Evolutionary conservation across 2,329 filamentous ascomycete species (phyloP).

Genomic region (Exserohilum rostratum): DNA sequence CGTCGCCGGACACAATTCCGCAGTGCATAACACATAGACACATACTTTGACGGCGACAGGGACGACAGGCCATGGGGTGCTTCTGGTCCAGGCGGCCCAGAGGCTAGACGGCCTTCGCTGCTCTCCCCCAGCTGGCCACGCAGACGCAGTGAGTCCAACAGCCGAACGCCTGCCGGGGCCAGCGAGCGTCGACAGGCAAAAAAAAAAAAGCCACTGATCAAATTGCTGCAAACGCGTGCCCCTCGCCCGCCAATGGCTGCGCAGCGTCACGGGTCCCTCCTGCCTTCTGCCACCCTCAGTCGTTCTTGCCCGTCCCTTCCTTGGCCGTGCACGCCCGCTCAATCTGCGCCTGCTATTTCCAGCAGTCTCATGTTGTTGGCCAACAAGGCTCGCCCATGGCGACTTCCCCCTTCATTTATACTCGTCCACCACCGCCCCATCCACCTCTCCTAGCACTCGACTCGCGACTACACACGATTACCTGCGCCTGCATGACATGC

Average conservation of each 20-base stretch:
- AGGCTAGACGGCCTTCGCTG: too few species aligned
- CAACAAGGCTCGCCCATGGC: not conserved
- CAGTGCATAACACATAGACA: too few species aligned
- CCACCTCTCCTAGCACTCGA: slow-evolving; percentile 3
- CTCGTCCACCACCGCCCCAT: not conserved
- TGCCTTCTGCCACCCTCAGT: slow-evolving; percentile 11
- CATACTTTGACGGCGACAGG: too few species aligned
- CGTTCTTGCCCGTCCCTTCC: slow-evolving; percentile 9
- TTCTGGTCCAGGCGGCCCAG: too few species aligned
- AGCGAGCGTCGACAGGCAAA: not conserved
- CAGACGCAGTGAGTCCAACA: too few species aligned
- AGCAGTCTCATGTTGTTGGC: not conserved
- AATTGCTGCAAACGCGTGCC: not conserved
- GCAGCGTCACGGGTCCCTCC: not conserved
- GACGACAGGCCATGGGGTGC: too few species aligned
- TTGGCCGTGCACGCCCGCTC: slow-evolving; percentile 8
- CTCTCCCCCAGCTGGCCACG: too few species aligned
- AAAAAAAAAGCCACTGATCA: slow-evolving; percentile 3
- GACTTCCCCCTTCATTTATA: not conserved
- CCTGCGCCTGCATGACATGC: slow-evolving; percentile 23
- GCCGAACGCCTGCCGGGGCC: not conserved
- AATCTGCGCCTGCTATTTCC: slow-evolving; percentile 13
- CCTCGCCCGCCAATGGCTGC: slow-evolving; percentile 1
- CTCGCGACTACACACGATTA: slow-evolving; percentile 17
- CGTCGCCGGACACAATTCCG: not conserved